Evolutionary conservation across 1,284 basidiomycete genomes (phyloP), one percentile per base, ranked within the genome.

Genomic region (Rhodotorula mucilaginosa): DNA sequence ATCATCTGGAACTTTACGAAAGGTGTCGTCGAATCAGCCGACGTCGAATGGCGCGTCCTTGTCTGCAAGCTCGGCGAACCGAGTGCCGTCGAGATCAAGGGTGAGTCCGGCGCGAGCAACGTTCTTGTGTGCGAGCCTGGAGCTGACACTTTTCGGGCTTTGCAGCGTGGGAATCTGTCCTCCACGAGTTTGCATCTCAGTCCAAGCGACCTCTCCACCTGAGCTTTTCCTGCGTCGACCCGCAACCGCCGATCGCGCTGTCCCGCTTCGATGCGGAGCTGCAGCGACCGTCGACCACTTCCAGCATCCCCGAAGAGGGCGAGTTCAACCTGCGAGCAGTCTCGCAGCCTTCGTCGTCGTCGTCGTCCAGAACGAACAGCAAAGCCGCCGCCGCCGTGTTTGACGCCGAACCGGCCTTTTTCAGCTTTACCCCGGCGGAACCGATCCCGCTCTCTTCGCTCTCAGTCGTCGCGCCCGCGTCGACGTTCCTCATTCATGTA

Each of bases 1-100:
- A 67, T 76, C 60, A 73, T 93, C 6, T 92, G 90, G 89, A 82
- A 83, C 15, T 89, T 92, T 79, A 85, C 85, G 1, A 80, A 85
- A 70, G 82, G 84, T 39, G 86, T 88, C 77, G 85, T 87, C 16
- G 85, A 83, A 74, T 85, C 83, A 67, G 88, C 88, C 16, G 87
- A 87, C 78, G 82, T 91, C 21, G 90, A 92, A 78, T 93, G 91
- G 91, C 84, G 88, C 66, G 81, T 93, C 26, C 87, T 89, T 6
- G 82, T 93, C 70, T 82, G 88, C 23, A 89, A 87, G 77, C 79
- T 89, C 8, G 91, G 90, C 1, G 71, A 81, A 19, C 86, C 92
- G 82, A 79, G 80, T 0, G 80, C 83, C 4, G 44, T 73, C 10
- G 91, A 93, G 77, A 79, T 90, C n/a, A 83, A 87, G 76, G 88